phyloP scores from a whole-genome alignment of 2,329 filamentous ascomycete genomes.

The Aspergillus arachidicola region DNA sequence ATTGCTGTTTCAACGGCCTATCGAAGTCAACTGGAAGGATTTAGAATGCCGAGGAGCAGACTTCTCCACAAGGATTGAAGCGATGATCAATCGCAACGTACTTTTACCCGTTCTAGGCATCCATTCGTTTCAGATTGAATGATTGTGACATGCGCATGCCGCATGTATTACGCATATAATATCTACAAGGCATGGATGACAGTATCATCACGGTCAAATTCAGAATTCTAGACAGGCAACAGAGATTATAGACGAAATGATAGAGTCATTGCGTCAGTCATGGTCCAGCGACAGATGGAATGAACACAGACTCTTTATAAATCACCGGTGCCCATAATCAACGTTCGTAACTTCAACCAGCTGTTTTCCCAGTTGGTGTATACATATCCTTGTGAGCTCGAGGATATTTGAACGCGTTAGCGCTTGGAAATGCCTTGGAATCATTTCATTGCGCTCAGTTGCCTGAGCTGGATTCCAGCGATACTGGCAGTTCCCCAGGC shows the following conservation, averaged over 20 bases:
- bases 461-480: slow-evolving; percentile 22
- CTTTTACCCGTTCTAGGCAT: neutral
- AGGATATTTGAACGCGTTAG: neutral
- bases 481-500: slow-evolving; percentile 20
- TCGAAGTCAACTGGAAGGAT: neutral
- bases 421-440: slow-evolving; percentile 18
- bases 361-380: neutral
- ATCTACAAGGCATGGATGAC: neutral
- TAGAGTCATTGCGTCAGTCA: neutral
- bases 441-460: slow-evolving; percentile 14
- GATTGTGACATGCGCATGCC: neutral
- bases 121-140: neutral
- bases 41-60: neutral
- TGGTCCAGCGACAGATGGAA: neutral
- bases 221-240: neutral
- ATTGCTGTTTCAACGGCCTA: neutral
- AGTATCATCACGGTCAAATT: neutral
- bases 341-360: neutral
- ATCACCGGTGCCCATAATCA: neutral
- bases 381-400: neutral
- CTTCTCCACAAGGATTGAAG: neutral
- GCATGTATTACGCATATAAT: neutral
- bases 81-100: neutral
- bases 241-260: neutral
- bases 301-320: neutral